Base-by-base conservation (phyloP, 2,329 filamentous ascomycete genomes). In the Fusarium bactridioides region DNA sequence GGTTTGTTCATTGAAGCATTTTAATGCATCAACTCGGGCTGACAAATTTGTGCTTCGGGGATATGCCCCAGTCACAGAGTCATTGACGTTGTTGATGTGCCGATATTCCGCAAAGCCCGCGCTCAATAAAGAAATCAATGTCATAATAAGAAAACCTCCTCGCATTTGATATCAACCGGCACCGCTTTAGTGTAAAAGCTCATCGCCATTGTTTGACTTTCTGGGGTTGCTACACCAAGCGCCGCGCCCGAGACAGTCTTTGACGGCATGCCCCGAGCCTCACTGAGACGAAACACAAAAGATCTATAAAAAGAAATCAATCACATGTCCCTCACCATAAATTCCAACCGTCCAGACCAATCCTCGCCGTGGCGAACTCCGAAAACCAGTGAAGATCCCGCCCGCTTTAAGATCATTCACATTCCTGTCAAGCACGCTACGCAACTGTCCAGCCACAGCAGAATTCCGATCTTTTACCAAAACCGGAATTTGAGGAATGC, bases 401-500 rank as follows among this genome's bases (percentile, higher is more conserved):
- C 7, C 45, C 18, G 19, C 25, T 57, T 66, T 50, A n/a, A 31
- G 40, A 27, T 43, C 19, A 54, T 29, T 5, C 27, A 41, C 70
- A 74, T 73, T 73, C 70, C 70, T 38, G 4, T 9, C 10, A 11
- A 15, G 10, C 19, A 19, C 35, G 44, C 38, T n/a, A 47, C 25
- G 41, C 13, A 23, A 13, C 15, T 19, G 5, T 1, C 37, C 53
- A 67, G 54, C 70, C 70, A 70, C 54, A 13, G 15, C n/a, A 59
- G 58, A 40, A 45, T 48, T 67, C 56, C 53, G 61, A 63, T 35
- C 61, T 15, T 43, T 51, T 51, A 3, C 56, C 44, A 57, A 29
- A 54, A 31, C 53, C 48, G 55, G 55, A 5, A 25, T 21, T 16
- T 48, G 3, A 50, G 70, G 70, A 72, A 72, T 73, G 56, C 27